Base-by-base conservation (phyloP, 306 rosid species). In the Inga laurina region DNA sequence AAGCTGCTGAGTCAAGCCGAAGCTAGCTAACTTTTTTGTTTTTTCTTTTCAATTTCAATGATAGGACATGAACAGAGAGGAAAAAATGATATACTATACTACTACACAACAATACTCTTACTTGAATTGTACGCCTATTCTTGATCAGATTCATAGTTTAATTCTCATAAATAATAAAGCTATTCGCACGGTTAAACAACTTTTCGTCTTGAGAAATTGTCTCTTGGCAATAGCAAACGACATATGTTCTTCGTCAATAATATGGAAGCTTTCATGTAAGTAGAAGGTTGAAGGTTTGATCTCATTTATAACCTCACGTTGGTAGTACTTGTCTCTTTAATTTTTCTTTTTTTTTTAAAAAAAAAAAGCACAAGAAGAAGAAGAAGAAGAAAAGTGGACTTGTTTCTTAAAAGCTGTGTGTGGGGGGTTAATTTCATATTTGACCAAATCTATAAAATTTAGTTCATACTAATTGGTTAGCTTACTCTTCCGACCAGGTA, bases 1-100 rank as follows among this genome's bases (percentile, higher is more conserved):
- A 61, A 43, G 13, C 14, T 62, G 13, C 14, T 62, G 66, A 18
- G 87, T 80, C 84, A 84, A 75, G 41, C 35, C 43, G 21, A 12
- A 79, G 77, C 78, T 57, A 84, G 81, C 87, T 80, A 84, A 84
- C 84, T 8, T 57, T 69, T 83, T 84, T 84, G 87, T 84, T 80
- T 75, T 70, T 75, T 56, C 3, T 59, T 75, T 75, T 80, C 84
- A 15, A 35, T 79, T 84, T 75, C 87, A 75, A 84, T 62, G 69
- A 51, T 39, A 45, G 37, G 77, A 75, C 12, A 54, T 24, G 73
- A 74, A 66, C 70, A 68, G 64, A 22, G 15, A 44, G 65, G 7
- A 67, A 70, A 74, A 75, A 54, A 57, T 24, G 32, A 4, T 48
- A 62, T 65, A 44, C 67, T 37, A 24, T 62, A 48, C 19, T 65